These are phyloP conservation scores for Pseudonitzschia multistriata DNA, from an alignment of 108 stramenopile species.

Conservation along the genomic window DNA sequence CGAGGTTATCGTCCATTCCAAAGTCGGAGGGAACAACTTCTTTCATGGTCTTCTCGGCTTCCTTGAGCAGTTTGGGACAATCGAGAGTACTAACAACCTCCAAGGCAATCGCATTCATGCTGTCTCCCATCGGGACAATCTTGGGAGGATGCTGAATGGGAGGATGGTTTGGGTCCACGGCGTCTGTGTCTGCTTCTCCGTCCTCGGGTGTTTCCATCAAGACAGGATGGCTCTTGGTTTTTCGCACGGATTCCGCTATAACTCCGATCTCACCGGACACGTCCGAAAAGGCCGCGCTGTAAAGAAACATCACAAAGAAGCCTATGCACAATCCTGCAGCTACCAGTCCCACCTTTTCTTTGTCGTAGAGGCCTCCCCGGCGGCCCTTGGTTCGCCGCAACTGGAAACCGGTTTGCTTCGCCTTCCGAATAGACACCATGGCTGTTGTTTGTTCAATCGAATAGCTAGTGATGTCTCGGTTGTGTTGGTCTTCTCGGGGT, in stretches of 20 bases:
- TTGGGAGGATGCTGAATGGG: background rate
- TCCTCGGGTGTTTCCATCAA: slow-evolving; percentile 12
- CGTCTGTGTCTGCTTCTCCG: background rate
- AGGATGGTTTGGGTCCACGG: background rate
- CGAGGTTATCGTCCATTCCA: background rate
- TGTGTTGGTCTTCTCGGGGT: no score
- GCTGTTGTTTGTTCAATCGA: no score
- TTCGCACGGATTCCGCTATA: slow-evolving; percentile 10
- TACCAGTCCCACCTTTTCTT: slow-evolving; percentile 31
- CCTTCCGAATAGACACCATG: slow-evolving; percentile 45
- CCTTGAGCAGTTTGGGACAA: slow-evolving; percentile 35
- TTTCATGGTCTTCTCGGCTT: background rate
- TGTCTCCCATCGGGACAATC: slow-evolving; percentile 15
- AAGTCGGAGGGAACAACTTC: slow-evolving; percentile 1
- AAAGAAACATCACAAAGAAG: slow-evolving; percentile 15
- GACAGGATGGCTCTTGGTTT: slow-evolving; percentile 7
- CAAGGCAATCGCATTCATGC: slow-evolving; percentile 62
- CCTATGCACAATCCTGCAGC: slow-evolving; percentile 28
- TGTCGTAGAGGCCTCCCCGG: slow-evolving; percentile 13
- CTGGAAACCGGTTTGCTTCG: slow-evolving; percentile 24
- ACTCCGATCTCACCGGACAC: background rate
- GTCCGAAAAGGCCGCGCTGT: background rate
- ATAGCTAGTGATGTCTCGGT: no score
- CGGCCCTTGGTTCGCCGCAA: slow-evolving; percentile 17
- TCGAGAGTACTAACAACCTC: slow-evolving; percentile 58